Conservation (phyloP, 371 early-diverging fungal genomes). For the Haplosporangium sp. region DNA sequence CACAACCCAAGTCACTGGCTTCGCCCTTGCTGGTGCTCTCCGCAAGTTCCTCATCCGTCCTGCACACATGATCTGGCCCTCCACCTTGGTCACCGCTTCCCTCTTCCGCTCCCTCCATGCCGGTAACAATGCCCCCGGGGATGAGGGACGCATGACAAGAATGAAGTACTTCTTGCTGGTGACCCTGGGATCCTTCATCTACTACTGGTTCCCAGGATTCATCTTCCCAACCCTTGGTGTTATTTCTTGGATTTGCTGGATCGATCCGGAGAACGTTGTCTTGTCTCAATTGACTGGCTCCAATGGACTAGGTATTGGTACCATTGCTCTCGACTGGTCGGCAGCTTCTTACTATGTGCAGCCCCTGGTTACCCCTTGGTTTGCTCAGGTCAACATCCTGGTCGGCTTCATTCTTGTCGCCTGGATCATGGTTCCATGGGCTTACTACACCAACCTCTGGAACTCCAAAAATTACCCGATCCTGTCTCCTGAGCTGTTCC, state of each 20-base stretch:
- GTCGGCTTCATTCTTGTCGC: constrained; percentile 43
- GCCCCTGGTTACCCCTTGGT: constrained; percentile 50
- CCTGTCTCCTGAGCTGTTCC: constrained; percentile 25
- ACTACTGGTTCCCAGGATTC: constrained; percentile 66
- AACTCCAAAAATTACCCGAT: constrained; percentile 46
- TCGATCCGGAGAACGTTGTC: constrained; percentile 70
- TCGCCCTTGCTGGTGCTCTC: constrained; percentile 83
- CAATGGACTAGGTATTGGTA: constrained; percentile 45
- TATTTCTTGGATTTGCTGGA: constrained; percentile 72
- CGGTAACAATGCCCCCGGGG: constrained; percentile 28
- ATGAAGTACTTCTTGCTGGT: constrained; percentile 74
- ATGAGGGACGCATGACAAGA: constrained; percentile 61
- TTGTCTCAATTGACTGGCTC: constrained; percentile 65
- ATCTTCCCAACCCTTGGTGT: constrained; percentile 63
- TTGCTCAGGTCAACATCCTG: constrained; percentile 51
- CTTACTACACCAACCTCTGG: constrained; percentile 49
- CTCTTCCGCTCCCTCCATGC: constrained; percentile 81
- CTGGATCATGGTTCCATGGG: constrained; percentile 46
- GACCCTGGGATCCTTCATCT: constrained; percentile 58
- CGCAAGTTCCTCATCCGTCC: constrained; percentile 84
- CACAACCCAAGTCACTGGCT: constrained; percentile 82
- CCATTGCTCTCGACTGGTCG: constrained; percentile 50
- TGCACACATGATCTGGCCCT: constrained; percentile 89
- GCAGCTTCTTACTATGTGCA: constrained; percentile 41
- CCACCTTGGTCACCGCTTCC: constrained; percentile 76